Conservation (phyloP, 2,329 filamentous ascomycete species). For the Cladophialophora bantiana region DNA sequence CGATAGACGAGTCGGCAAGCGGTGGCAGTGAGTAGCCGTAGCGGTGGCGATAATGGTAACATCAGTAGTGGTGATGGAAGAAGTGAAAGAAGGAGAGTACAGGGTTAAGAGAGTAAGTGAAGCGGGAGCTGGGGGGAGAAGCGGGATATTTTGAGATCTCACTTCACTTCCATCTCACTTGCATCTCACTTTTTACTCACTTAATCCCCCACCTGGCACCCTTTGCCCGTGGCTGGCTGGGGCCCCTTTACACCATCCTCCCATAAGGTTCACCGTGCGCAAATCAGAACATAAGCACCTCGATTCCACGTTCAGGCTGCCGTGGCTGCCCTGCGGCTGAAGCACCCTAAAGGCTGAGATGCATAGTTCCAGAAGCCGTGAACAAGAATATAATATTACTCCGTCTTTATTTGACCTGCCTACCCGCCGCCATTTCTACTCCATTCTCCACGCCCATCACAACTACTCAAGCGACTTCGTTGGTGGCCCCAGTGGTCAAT, state of each 20-base stretch:
- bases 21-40: neutral
- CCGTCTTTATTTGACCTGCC: neutral
- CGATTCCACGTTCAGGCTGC: neutral
- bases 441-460: no score
- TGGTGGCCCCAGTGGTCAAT: neutral
- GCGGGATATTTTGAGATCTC: neutral
- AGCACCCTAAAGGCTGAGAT: neutral
- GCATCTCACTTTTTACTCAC: neutral
- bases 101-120: no score
- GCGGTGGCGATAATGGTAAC: neutral
- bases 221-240: no score
- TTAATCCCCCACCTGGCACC: no score
- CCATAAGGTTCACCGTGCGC: no score
- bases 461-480: neutral
- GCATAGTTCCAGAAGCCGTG: neutral
- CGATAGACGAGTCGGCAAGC: neutral
- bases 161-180: neutral
- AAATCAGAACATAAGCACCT: neutral
- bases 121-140: no score
- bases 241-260: no score
- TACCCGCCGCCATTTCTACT: neutral
- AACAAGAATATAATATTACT: neutral
- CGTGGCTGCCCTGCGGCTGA: constrained; percentile 1
- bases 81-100: neutral
- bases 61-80: no score